Percentiles rank a stretch among this genome's conserved stretches.
Conservation (phyloP, 441 rosid genomes). For the Iberis amara region DNA sequence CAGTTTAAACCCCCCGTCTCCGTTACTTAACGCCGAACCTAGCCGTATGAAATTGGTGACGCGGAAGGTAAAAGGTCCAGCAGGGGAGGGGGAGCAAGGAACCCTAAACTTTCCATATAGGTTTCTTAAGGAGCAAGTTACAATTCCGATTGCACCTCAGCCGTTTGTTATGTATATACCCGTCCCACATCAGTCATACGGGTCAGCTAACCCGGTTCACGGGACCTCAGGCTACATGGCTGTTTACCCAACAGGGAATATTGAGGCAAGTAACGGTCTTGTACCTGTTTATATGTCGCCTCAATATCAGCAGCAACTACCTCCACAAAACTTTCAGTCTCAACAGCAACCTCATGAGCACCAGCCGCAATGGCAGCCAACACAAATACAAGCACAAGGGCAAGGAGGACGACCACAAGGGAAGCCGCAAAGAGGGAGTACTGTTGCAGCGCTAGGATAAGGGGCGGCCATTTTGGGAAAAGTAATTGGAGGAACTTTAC, state of each 20-base stretch:
- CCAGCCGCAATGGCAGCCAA: neutral
- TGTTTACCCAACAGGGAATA: no score
- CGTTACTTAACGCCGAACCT: neutral
- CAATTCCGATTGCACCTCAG: neutral
- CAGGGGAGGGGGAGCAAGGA: neutral
- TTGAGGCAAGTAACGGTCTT: neutral
- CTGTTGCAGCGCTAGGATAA: neutral
- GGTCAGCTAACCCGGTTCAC: neutral
- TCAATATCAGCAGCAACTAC: neutral
- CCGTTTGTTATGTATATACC: constrained; percentile 9
- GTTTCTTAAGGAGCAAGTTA: constrained; percentile 10
- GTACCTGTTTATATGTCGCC: neutral
- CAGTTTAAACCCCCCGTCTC: constrained; percentile 7
- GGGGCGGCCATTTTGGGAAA: constrained; percentile 9
- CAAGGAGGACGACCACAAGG: neutral
- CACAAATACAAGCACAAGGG: neutral
- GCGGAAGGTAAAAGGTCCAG: neutral
- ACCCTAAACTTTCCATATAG: constrained; percentile 12
- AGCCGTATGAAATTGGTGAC: constrained; percentile 10
- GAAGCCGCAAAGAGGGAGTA: neutral
- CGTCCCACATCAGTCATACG: neutral
- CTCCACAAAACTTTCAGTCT: neutral
- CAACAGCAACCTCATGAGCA: neutral
- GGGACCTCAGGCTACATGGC: neutral
- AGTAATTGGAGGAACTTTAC: constrained; percentile 12